phyloP scores from a whole-genome alignment of 345 rosid genomes.

The Microthlaspi erraticum region DNA sequence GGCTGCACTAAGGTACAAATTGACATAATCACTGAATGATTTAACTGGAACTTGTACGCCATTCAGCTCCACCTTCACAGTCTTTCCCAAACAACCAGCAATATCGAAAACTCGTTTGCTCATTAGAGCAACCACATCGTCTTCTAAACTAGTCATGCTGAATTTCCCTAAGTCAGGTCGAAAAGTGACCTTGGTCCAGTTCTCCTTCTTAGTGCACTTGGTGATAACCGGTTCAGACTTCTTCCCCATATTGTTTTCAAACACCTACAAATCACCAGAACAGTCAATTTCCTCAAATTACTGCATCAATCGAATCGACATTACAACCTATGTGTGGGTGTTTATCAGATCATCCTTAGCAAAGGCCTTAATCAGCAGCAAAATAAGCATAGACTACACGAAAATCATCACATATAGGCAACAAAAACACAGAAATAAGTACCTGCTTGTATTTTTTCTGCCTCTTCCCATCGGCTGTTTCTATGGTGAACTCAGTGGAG shows the following conservation, averaged over 20 bases:
- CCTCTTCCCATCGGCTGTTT: slow-evolving; percentile 89
- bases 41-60: slow-evolving; percentile 75
- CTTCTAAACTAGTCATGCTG: slow-evolving; percentile 77
- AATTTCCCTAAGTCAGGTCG: slow-evolving; percentile 87
- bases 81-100: slow-evolving; percentile 96
- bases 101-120: slow-evolving; percentile 85
- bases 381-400: not conserved
- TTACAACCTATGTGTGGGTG: not conserved
- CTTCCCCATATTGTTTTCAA: slow-evolving; percentile 84
- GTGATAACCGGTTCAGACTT: slow-evolving; percentile 73
- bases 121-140: slow-evolving; percentile 93
- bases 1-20: slow-evolving; percentile 65
- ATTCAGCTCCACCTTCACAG: slow-evolving; percentile 88
- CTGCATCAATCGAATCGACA: not conserved
- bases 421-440: not conserved
- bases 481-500: slow-evolving; percentile 82
- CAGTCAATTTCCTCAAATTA: not conserved
- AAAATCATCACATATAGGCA: not conserved
- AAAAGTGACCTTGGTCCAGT: slow-evolving; percentile 93
- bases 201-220: slow-evolving; percentile 73
- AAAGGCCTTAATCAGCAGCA: not conserved
- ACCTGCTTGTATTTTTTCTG: slow-evolving; percentile 92
- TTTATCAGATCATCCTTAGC: not conserved
- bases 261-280: slow-evolving; percentile 59
- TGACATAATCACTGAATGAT: slow-evolving; percentile 79